A percentile compares a stretch with the other conserved stretches of the same genome.
Conservation (phyloP, 495 filamentous ascomycete species). For the Talaromyces wortmannii region DNA sequence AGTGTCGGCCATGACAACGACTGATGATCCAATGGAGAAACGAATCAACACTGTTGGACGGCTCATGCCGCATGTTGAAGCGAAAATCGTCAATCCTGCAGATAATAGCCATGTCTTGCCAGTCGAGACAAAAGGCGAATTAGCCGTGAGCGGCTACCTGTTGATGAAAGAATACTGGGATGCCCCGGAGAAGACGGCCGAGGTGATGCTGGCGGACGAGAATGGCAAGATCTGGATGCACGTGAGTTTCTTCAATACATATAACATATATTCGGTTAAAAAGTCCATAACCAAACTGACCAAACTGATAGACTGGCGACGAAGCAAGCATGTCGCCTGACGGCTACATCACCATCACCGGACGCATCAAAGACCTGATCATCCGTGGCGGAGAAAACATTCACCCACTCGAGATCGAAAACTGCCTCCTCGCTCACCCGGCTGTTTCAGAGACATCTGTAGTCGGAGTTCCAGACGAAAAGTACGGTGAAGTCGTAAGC, state of each 20-base stretch:
- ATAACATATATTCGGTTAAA: not conserved
- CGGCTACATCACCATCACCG: slow-evolving; percentile 63
- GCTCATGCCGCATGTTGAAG: slow-evolving; percentile 73
- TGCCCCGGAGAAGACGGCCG: slow-evolving; percentile 58
- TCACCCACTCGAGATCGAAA: slow-evolving; percentile 90
- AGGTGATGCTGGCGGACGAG: slow-evolving; percentile 60
- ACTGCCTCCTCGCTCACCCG: slow-evolving; percentile 71
- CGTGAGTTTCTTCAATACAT: too few species aligned
- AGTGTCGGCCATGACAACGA: slow-evolving; percentile 87
- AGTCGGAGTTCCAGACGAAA: slow-evolving; percentile 76
- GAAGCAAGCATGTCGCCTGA: slow-evolving; percentile 79
- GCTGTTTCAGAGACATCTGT: slow-evolving; percentile 67
- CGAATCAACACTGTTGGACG: slow-evolving; percentile 70
- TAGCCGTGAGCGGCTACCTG: slow-evolving; percentile 78
- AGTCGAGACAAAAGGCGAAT: slow-evolving; percentile 64
- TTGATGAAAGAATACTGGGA: slow-evolving; percentile 90
- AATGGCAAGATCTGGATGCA: slow-evolving; percentile 65
- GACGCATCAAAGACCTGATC: slow-evolving; percentile 85
- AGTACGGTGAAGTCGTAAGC: slow-evolving; percentile 80
- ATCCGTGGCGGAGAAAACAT: slow-evolving; percentile 96
- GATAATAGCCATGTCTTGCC: slow-evolving; percentile 53
- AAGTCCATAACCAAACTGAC: not conserved
- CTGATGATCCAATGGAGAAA: slow-evolving; percentile 72
- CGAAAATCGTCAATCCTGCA: slow-evolving; percentile 70
- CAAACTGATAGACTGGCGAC: slow-evolving; percentile 58